Evolutionary conservation across 2,329 filamentous ascomycete species (phyloP).

Genomic region (Aspergillus texensis): DNA sequence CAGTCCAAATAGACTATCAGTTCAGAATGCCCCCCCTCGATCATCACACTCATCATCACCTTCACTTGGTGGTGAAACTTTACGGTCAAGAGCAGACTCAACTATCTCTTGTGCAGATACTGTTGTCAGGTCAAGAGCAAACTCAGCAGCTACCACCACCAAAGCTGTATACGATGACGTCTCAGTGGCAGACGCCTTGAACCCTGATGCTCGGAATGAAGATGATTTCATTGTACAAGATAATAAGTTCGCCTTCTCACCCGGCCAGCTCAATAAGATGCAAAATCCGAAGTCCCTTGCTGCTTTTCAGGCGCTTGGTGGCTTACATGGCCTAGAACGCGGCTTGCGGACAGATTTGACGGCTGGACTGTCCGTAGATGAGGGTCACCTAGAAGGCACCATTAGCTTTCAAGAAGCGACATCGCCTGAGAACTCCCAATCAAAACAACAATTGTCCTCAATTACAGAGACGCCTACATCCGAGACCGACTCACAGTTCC

Average conservation of each 20-base stretch:
- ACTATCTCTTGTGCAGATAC: slow-evolving; percentile 41
- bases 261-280: slow-evolving; percentile 80
- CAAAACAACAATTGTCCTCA: slow-evolving; percentile 11
- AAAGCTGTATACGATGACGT: slow-evolving; percentile 41
- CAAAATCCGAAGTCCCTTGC: slow-evolving; percentile 85
- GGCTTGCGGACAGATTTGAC: slow-evolving; percentile 73
- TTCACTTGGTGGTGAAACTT: slow-evolving; percentile 47
- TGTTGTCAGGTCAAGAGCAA: slow-evolving; percentile 36
- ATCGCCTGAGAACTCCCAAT: slow-evolving; percentile 19
- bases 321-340: slow-evolving; percentile 74
- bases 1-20: slow-evolving; percentile 28
- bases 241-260: slow-evolving; percentile 81
- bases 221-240: slow-evolving; percentile 73
- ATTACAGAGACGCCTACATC: slow-evolving; percentile 11
- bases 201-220: slow-evolving; percentile 75
- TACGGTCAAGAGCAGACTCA: slow-evolving; percentile 46
- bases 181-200: slow-evolving; percentile 61
- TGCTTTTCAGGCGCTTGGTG: slow-evolving; percentile 80
- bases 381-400: slow-evolving; percentile 64
- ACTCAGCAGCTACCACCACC: slow-evolving; percentile 31
- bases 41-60: slow-evolving; percentile 37
- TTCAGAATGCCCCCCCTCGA: slow-evolving; percentile 33
- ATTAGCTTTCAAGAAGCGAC: slow-evolving; percentile 75
- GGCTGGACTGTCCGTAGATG: slow-evolving; percentile 76
- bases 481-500: slow-evolving; percentile 40